Evolutionary conservation across 768 basidiomycete genomes (phyloP), one percentile per base, ranked within the genome.

Genomic region (Auricularia heimuer): DNA sequence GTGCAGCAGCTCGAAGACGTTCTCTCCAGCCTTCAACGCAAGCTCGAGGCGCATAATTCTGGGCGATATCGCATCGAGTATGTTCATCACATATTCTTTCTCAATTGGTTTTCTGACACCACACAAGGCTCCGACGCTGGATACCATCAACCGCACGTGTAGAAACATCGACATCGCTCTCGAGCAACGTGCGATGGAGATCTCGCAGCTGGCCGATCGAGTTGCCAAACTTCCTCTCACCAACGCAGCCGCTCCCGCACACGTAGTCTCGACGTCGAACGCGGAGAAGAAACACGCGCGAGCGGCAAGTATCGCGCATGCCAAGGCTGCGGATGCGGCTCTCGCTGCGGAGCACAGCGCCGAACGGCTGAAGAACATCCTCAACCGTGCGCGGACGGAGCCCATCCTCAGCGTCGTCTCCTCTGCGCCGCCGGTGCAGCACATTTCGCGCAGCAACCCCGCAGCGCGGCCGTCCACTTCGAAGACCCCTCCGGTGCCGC

Each of bases 131-230:
- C n/a, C n/a, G n/a, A n/a, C 91, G 6, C 76, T 97, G 62, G 94
- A 95, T 70, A 88, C 89, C 1, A 83, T 96, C 72, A 86, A 89
- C 69, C 83, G 91, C 37, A 89, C 92, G 0, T 89, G 90, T 70
- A 85, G 88, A 51, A 94, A 95, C 73, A 92, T 97, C 69, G 89
- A 92, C 64, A 72, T 84, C 21, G 85, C 85, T 0, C 81, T 92
- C 66, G 79, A 79, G 45, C 85, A 88, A 68, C 86, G 89, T 73
- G 76, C 78, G 1, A 76, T 77, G 35, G 83, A 86, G 8, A 73
- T 92, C 34, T 75, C 79, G 2, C 71, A 73, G 1, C 79, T 92
- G 37, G 74, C 80, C 1, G 71, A 77, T n/a, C 82, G 86, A 42
- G 73, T 89, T 21, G 70, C 79, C 14, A 82, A 80, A 65, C 73